phyloP scores from a whole-genome alignment of 441 rosid species.

The Aleurites moluccanus region DNA sequence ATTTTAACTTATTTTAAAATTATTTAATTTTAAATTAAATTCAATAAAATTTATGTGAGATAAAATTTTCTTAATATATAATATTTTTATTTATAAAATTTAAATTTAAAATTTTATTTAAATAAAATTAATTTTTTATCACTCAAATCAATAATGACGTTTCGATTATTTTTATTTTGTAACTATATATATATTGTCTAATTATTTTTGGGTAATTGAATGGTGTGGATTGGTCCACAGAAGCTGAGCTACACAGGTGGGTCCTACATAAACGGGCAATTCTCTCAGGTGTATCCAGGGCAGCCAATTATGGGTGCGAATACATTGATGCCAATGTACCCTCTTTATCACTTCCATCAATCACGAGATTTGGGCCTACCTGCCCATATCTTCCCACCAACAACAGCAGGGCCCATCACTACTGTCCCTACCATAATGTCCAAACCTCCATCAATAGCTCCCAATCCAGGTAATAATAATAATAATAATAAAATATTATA shows the following conservation, averaged over 20 bases:
- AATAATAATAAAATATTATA: not conserved
- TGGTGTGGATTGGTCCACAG: constrained; percentile 27
- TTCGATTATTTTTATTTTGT: too few species aligned
- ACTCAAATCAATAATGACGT: too few species aligned
- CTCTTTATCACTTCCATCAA: constrained; percentile 66
- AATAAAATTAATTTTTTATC: too few species aligned
- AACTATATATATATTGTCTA: too few species aligned
- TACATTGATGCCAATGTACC: constrained; percentile 78
- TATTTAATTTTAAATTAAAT: too few species aligned
- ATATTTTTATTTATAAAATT: too few species aligned
- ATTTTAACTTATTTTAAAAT: too few species aligned
- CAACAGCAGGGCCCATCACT: constrained; percentile 40
- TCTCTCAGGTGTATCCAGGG: constrained; percentile 58
- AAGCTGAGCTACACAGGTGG: constrained; percentile 71
- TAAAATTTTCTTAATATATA: too few species aligned
- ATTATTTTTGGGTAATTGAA: too few species aligned
- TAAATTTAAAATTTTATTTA: too few species aligned
- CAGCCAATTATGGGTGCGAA: constrained; percentile 57
- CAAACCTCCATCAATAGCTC: constrained; percentile 42
- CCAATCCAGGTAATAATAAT: constrained; percentile 39
- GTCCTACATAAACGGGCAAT: constrained; percentile 67
- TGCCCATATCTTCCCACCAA: constrained; percentile 48
- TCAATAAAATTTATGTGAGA: too few species aligned
- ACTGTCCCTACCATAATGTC: constrained; percentile 47
- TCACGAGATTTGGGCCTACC: constrained; percentile 72